Evolutionary conservation across 192 early-diverging fungal species (phyloP).

Genomic region (Thamnidium elegans): DNA sequence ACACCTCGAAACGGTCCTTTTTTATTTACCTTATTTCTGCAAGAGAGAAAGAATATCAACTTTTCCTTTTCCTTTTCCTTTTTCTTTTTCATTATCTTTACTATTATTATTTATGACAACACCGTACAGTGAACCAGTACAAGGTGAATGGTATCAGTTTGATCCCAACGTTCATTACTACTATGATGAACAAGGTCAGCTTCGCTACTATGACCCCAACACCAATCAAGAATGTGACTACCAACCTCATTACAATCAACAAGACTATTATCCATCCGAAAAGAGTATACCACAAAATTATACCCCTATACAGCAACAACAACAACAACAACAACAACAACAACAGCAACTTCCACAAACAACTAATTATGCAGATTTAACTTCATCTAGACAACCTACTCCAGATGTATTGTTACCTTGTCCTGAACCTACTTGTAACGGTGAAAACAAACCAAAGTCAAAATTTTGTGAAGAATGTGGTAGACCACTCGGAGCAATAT

Average conservation of each 20-base stretch:
- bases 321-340: not conserved
- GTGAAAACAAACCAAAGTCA: conserved; percentile 46
- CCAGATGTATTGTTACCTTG: conserved; percentile 27
- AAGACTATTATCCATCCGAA: not conserved
- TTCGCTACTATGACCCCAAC: conserved; percentile 35
- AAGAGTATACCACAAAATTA: not conserved
- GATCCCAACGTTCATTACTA: conserved; percentile 37
- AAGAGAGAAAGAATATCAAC: not conserved
- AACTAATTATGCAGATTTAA: not conserved
- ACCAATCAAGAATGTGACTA: conserved; percentile 27
- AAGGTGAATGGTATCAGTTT: conserved; percentile 24
- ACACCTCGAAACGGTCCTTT: too few species aligned
- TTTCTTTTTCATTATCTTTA: not conserved
- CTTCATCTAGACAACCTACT: conserved; percentile 8
- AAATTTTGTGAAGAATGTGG: conserved; percentile 59
- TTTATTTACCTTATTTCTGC: too few species aligned
- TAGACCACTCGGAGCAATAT: conserved; percentile 32
- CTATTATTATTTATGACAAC: conserved; percentile 6
- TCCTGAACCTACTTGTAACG: conserved; percentile 38
- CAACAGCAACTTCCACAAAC: not conserved
- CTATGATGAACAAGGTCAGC: conserved; percentile 31
- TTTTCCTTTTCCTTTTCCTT: not conserved
- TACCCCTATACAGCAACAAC: not conserved
- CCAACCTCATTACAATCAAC: conserved; percentile 15
- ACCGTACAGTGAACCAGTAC: conserved; percentile 13